phyloP scores from a whole-genome alignment of 2,329 filamentous ascomycete genomes.

The Epichloe glyceriae region DNA sequence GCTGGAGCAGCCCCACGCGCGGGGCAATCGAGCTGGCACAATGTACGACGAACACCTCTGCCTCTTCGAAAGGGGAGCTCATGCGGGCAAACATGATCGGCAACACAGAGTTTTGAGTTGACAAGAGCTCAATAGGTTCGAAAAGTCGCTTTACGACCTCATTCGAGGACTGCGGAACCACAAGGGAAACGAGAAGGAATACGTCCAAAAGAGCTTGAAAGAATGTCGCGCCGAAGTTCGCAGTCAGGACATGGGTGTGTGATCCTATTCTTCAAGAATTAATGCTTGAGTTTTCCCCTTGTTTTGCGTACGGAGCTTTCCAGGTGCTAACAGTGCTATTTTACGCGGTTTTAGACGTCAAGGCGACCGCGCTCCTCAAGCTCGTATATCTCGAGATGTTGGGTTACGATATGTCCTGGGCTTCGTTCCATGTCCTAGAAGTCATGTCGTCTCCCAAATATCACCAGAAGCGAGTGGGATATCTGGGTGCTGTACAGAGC shows the following conservation, averaged over 20 bases:
- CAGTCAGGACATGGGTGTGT: constrained; percentile 79
- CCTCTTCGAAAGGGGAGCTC: background rate
- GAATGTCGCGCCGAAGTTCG: constrained; percentile 92
- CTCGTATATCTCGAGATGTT: constrained; percentile 98
- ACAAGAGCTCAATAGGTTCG: constrained; percentile 55
- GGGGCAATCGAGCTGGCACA: constrained; percentile 9
- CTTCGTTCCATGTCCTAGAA: constrained; percentile 93
- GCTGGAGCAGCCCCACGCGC: constrained; percentile 14
- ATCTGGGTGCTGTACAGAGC: constrained; percentile 89
- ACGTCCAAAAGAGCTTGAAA: constrained; percentile 83
- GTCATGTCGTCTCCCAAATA: constrained; percentile 97
- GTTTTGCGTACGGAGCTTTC: background rate
- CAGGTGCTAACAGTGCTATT: background rate
- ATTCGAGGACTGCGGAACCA: constrained; percentile 91
- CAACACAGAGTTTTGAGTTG: background rate
- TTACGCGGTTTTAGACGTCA: constrained; percentile 51
- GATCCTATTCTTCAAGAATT: background rate
- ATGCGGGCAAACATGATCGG: background rate
- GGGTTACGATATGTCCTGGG: constrained; percentile 99
- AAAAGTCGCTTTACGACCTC: constrained; percentile 98
- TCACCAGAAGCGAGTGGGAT: constrained; percentile 88
- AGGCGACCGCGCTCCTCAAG: constrained; percentile 90
- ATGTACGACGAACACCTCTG: background rate
- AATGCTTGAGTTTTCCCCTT: background rate
- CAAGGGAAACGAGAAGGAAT: constrained; percentile 89